These are phyloP conservation scores for Evansstolkia leycettana DNA, from an alignment of 495 filamentous ascomycete species.

Conservation along the genomic window DNA sequence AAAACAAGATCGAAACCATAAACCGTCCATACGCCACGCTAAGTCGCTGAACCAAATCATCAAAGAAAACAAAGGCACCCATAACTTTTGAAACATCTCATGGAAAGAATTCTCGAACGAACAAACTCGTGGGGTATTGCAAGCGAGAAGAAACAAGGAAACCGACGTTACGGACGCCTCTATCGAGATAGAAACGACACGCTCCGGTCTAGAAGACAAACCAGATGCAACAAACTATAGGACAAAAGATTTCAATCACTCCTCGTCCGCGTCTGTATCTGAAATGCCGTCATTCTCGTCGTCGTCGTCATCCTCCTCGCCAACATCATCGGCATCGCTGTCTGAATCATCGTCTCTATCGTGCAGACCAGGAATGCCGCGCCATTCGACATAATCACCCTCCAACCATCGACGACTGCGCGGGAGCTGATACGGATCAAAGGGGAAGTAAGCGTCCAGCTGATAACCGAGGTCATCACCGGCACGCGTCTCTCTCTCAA, in stretches of 20 bases:
- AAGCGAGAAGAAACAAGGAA: slow-evolving; percentile 3
- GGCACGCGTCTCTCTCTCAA: slow-evolving; percentile 51
- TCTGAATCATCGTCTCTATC: slow-evolving; percentile 44
- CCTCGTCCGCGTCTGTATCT: slow-evolving; percentile 27
- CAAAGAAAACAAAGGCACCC: not conserved
- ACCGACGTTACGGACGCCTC: not conserved
- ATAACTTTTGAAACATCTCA: not conserved
- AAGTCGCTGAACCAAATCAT: not conserved
- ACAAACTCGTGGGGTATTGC: slow-evolving; percentile 6
- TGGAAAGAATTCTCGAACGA: not conserved
- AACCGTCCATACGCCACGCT: not conserved
- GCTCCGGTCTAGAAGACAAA: too few relatives aligned
- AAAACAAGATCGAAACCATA: too few relatives aligned
- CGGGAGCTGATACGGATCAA: slow-evolving; percentile 87
- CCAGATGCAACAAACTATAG: not conserved
- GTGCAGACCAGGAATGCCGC: slow-evolving; percentile 57
- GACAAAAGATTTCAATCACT: too few relatives aligned
- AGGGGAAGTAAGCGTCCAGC: slow-evolving; percentile 90
- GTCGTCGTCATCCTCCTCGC: slow-evolving; percentile 12
- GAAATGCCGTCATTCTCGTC: slow-evolving; percentile 23
- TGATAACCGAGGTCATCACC: slow-evolving; percentile 57
- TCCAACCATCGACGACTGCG: slow-evolving; percentile 76
- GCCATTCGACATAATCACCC: slow-evolving; percentile 77
- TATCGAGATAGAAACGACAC: too few relatives aligned
- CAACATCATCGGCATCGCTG: slow-evolving; percentile 18